These are phyloP conservation scores for Suillus fuscotomentosus DNA, from an alignment of 768 basidiomycete species.

Conservation along the genomic window DNA sequence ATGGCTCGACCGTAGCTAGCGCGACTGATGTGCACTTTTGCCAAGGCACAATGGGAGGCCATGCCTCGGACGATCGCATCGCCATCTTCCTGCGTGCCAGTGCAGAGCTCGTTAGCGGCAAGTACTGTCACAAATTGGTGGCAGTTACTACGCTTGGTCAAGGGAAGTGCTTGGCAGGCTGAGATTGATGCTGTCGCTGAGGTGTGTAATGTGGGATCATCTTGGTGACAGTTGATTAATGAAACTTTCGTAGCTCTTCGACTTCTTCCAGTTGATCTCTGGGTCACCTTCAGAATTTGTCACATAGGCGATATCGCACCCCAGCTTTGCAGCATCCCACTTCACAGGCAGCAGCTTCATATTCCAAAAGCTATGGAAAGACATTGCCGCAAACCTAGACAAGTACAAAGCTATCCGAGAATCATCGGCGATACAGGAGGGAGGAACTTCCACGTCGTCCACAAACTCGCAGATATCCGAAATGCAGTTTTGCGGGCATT, in stretches of 20 bases:
- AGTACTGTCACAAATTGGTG: conserved; percentile 92
- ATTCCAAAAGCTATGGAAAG: conserved; percentile 96
- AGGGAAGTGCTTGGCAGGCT: conserved; percentile 98
- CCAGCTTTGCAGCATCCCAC: conserved; percentile 83
- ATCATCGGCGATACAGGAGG: conserved; percentile 98
- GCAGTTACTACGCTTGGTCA: conserved; percentile 98
- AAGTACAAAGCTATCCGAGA: conserved; percentile 86
- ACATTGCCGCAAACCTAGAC: conserved; percentile 87
- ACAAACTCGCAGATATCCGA: conserved; percentile 79
- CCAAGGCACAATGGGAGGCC: conserved; percentile 87
- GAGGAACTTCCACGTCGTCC: conserved; percentile 97
- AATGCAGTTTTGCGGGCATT: conserved; percentile 91
- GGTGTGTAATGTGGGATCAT: conserved; percentile 42
- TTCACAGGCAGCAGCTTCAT: conserved; percentile 96
- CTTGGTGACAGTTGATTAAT: conserved; percentile 7
- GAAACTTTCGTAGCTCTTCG: conserved; percentile 53
- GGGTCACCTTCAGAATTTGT: conserved; percentile 86
- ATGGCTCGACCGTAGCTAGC: conserved; percentile 63
- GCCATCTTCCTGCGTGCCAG: conserved; percentile 94
- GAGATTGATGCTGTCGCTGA: conserved; percentile 99
- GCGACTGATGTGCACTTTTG: conserved; percentile 88
- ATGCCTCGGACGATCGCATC: conserved; percentile 96
- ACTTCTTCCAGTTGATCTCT: conserved; percentile 98
- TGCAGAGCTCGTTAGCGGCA: conserved; percentile 91
- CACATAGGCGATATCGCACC: conserved; percentile 76